Conservation (phyloP, 345 rosid species). For the Hirschfeldia incana region DNA sequence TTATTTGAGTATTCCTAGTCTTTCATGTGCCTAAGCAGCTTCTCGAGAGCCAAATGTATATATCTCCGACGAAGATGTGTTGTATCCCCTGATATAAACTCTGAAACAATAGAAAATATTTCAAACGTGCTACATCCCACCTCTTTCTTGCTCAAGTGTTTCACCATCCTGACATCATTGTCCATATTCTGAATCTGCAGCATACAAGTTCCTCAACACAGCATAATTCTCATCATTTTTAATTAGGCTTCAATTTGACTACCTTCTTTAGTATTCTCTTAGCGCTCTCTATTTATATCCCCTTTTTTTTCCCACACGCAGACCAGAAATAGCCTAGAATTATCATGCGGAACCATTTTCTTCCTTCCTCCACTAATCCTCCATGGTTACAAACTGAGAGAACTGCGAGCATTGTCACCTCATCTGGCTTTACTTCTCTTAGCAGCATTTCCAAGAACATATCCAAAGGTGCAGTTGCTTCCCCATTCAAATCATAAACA, state of each 20-base stretch:
- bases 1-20: neutral
- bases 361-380: no score
- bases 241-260: conserved; percentile 43
- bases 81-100: conserved; percentile 66
- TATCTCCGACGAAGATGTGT: conserved; percentile 42
- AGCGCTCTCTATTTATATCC: conserved; percentile 44
- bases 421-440: no score
- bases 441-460: no score
- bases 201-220: conserved; percentile 66
- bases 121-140: conserved; percentile 68
- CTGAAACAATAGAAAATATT: conserved; percentile 50
- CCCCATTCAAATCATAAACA: no score
- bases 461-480: no score
- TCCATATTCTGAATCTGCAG: conserved; percentile 59
- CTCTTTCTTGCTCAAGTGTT: conserved; percentile 11
- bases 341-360: no score
- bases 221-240: conserved; percentile 63
- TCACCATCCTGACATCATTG: conserved; percentile 50
- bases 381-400: no score
- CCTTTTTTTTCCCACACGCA: conserved; percentile 60
- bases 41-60: conserved; percentile 42
- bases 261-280: conserved; percentile 50
- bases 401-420: no score
- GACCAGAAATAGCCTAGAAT: neutral
- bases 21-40: conserved; percentile 51